Percentiles rank a stretch among this genome's conserved stretches.
phyloP scores from a whole-genome alignment of 805 yeast species.

The Wickerhamiella allomyrinae region DNA sequence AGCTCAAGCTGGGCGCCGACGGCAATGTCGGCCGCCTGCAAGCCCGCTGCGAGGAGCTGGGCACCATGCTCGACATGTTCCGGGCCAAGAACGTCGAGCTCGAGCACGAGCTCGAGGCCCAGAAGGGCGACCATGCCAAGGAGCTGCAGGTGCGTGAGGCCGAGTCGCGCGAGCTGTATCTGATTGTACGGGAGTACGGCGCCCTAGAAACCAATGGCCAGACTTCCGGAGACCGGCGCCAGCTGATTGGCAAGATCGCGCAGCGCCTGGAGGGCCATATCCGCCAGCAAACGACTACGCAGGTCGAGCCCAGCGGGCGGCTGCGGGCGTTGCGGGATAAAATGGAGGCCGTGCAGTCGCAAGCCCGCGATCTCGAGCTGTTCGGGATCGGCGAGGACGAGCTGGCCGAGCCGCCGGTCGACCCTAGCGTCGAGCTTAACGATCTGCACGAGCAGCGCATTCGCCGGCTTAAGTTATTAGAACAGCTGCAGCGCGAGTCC shows the following conservation, averaged over 20 bases:
- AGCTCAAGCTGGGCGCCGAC: conserved; percentile 61
- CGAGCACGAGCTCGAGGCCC: conserved; percentile 45
- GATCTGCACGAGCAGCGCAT: conserved; percentile 8
- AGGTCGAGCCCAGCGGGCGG: conserved; percentile 57
- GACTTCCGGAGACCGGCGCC: conserved; percentile 1
- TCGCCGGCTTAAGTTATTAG: conserved; percentile 51
- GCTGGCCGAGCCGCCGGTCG: neutral
- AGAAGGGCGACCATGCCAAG: conserved; percentile 30
- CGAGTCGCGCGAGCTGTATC: conserved; percentile 31
- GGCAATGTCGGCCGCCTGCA: conserved; percentile 49
- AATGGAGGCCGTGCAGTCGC: conserved; percentile 72
- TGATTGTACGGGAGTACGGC: conserved; percentile 36
- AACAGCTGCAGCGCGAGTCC: conserved; percentile 53
- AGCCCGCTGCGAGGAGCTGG: conserved; percentile 50
- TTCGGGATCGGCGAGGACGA: conserved; percentile 69
- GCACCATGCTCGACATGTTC: conserved; percentile 40
- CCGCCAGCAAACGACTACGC: conserved; percentile 6
- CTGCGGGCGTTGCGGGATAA: conserved; percentile 60
- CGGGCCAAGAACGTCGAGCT: conserved; percentile 49
- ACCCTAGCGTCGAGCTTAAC: conserved; percentile 1
- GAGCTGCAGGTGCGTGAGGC: conserved; percentile 36
- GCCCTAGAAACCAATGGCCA: neutral
- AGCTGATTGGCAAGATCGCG: conserved; percentile 20
- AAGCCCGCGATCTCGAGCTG: conserved; percentile 77
- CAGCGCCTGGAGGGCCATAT: conserved; percentile 27